phyloP scores from a whole-genome alignment of 176 grass and related monocot species.

The Otatea glauca region DNA sequence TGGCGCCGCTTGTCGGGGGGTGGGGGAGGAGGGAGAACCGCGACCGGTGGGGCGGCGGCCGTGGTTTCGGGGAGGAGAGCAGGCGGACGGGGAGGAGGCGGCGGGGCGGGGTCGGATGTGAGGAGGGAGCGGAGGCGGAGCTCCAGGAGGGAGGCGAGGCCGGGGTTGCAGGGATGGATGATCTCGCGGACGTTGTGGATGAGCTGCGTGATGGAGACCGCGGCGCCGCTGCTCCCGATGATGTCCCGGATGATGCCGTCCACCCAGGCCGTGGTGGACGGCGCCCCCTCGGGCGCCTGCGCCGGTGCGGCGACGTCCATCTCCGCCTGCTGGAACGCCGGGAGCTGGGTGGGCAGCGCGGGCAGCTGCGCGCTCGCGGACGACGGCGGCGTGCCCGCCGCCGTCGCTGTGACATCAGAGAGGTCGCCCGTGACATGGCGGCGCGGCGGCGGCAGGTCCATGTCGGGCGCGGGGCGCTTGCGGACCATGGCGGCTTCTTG shows the following conservation, averaged over 20 bases:
- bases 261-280: constrained; percentile 62
- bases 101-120: constrained; percentile 28
- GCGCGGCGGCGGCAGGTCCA: constrained; percentile 54
- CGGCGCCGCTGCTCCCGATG: constrained; percentile 57
- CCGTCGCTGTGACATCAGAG: constrained; percentile 24
- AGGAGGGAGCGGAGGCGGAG: constrained; percentile 73
- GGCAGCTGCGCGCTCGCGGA: constrained; percentile 41
- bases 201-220: constrained; percentile 73
- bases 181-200: constrained; percentile 91
- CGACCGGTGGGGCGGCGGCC: background rate
- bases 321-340: constrained; percentile 39
- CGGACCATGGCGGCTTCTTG: constrained; percentile 67
- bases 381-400: background rate
- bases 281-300: background rate
- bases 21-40: constrained; percentile 2
- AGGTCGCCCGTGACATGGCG: constrained; percentile 41
- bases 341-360: constrained; percentile 43
- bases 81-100: background rate
- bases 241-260: constrained; percentile 82
- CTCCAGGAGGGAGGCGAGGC: constrained; percentile 72
- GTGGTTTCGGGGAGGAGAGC: constrained; percentile 22
- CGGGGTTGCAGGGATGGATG: constrained; percentile 83
- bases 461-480: constrained; percentile 67
- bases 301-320: constrained; percentile 2
- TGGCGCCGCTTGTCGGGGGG: background rate